Evolutionary conservation across 768 basidiomycete genomes (phyloP).

Genomic region (Lyophyllum shimeji): DNA sequence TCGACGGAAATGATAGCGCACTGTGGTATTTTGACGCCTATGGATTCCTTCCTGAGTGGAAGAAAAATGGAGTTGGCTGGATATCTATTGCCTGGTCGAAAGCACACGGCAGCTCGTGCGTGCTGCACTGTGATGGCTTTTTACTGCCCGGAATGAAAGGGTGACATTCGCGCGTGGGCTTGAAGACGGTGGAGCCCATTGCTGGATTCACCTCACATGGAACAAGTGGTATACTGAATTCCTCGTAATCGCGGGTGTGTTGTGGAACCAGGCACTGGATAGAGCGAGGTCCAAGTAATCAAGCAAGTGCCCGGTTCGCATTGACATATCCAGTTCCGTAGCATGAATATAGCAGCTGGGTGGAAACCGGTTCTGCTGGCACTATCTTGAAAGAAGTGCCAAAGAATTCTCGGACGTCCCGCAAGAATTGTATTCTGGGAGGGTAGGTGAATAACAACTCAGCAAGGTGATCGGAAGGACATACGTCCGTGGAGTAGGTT

Average conservation of each 20-base stretch:
- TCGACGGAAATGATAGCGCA: conserved; percentile 28
- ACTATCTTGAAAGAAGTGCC: conserved; percentile 93
- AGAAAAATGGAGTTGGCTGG: background rate
- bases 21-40: background rate
- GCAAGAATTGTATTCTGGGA: conserved; percentile 84
- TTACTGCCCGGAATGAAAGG: too few species aligned
- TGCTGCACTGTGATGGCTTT: too few species aligned
- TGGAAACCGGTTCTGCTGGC: conserved; percentile 50
- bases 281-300: background rate
- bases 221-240: background rate
- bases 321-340: conserved; percentile 93
- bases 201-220: background rate
- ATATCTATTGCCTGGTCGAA: background rate
- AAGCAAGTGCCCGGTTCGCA: conserved; percentile 72
- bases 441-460: conserved; percentile 7
- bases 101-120: too few species aligned
- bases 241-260: background rate
- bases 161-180: too few species aligned
- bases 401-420: conserved; percentile 80
- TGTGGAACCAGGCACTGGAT: background rate
- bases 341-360: conserved; percentile 81
- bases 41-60: background rate
- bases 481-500: conserved; percentile 79
- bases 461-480: conserved; percentile 28
- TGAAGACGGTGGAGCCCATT: too few species aligned